Base-by-base conservation (phyloP, 108 stramenopile species). In the Pseudonitzschia delicatissima region DNA sequence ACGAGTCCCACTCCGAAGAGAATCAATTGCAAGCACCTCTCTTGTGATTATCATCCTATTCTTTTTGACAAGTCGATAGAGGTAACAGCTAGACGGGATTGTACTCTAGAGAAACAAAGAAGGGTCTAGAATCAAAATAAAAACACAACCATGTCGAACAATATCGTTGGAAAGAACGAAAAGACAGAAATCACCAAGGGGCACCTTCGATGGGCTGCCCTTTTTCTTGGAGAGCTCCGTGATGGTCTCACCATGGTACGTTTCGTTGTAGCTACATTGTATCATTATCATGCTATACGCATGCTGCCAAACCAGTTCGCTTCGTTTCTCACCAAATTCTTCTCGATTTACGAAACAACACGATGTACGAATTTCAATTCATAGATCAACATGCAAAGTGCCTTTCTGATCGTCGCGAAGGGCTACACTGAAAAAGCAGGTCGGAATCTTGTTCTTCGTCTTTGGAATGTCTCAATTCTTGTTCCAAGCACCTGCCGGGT, bases 361-460 rank as follows among this genome's bases (percentile, higher is more conserved):
- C 13, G 3, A 55, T 33, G 53, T 4, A 55, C n/a, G n/a, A n/a
- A n/a, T n/a, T n/a, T n/a, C n/a, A n/a, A 40, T 39, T 18, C 18
- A 36, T 47, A 82, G 82, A 93, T 93, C 81, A 93, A 93, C 62
- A 93, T 93, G 92, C 92, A 93, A 79, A 88, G 84, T 40, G 87
- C 89, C 20, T 93, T 89, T 65, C 73, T 93, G 65, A 90, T 93
- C 42, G 82, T 80, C 0, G 84, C 87, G 39, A 93, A 93, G 63
- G 69, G 76, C 12, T 93, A 93, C 66, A 37, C 76, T 13, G 92
- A 93, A 64, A 7, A 93, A 86, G 61, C 92, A 93, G 67, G 92
- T 81, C 27, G 92, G 92, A 21, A 77, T 91, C n/a, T 65, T 93
- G 42, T 93, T 93, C 72, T 93, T 93, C 68, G 87, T 87, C 13